phyloP scores from a whole-genome alignment of 768 basidiomycete genomes.

The Tephrocybe rancida region DNA sequence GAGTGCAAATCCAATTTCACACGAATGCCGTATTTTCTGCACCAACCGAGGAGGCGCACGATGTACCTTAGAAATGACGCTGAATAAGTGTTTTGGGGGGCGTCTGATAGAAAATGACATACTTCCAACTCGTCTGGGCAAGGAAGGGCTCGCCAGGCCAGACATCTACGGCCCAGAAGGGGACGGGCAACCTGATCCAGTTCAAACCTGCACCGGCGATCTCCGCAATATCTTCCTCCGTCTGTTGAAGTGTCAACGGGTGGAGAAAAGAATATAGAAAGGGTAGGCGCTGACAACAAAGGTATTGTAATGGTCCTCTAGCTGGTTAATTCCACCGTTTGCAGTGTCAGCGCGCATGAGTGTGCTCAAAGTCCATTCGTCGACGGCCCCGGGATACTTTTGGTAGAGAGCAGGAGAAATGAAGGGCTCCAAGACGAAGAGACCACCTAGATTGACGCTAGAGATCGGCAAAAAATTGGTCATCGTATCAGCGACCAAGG shows the following conservation, averaged over 20 bases:
- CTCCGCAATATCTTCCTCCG: conserved; percentile 87
- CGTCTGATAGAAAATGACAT: conserved; percentile 21
- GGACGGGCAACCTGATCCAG: conserved; percentile 82
- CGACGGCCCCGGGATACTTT: conserved; percentile 60
- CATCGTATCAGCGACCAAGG: conserved; percentile 9
- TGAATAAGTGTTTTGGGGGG: background rate
- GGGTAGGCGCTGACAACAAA: conserved; percentile 64
- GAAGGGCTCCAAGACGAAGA: conserved; percentile 74
- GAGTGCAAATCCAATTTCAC: conserved; percentile 82
- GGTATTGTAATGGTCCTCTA: conserved; percentile 82
- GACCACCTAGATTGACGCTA: conserved; percentile 80
- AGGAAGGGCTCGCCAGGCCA: conserved; percentile 82
- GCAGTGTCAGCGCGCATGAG: conserved; percentile 60
- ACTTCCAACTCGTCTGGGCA: conserved; percentile 75
- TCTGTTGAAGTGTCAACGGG: conserved; percentile 43
- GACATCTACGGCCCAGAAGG: conserved; percentile 82
- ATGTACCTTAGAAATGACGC: conserved; percentile 54
- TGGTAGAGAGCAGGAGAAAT: conserved; percentile 72
- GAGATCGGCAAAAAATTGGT: conserved; percentile 7
- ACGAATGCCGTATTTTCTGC: conserved; percentile 82
- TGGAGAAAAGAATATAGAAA: background rate
- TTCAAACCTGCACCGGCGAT: conserved; percentile 90
- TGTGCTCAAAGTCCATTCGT: conserved; percentile 76
- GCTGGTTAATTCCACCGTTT: conserved; percentile 51
- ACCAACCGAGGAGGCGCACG: conserved; percentile 74